Conservation (phyloP, 495 filamentous ascomycete genomes). For the Paragyromitra xinjiangensis region DNA sequence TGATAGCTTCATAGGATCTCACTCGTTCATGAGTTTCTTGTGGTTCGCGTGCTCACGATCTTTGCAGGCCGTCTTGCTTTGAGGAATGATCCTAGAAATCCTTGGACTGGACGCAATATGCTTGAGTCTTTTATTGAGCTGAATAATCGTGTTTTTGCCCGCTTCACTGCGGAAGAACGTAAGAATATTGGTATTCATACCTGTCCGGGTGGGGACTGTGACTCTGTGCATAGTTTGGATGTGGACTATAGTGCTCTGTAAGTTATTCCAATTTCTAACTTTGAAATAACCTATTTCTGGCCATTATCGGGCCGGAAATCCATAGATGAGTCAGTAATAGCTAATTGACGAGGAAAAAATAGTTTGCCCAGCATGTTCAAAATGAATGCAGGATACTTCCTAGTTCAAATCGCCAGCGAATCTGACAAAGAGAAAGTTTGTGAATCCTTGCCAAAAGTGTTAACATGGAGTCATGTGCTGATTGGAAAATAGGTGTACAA, state of each 20-base stretch:
- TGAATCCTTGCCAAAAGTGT: background rate
- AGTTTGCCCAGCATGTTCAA: constrained; percentile 60
- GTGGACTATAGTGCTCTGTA: constrained; percentile 60
- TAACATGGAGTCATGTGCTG: background rate
- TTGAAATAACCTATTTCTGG: background rate
- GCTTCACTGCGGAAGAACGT: constrained; percentile 59
- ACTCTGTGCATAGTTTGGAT: constrained; percentile 60
- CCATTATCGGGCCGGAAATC: background rate
- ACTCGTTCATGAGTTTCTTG: constrained; percentile 16
- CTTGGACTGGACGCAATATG: constrained; percentile 60
- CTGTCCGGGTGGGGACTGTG: constrained; percentile 63
- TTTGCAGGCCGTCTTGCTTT: constrained; percentile 57
- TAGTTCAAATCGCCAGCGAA: constrained; percentile 61
- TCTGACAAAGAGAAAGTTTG: constrained; percentile 58
- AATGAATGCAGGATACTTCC: constrained; percentile 63
- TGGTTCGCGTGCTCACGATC: constrained; percentile 12
- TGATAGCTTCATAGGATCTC: constrained; percentile 20
- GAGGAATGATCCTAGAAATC: constrained; percentile 61
- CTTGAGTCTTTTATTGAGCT: constrained; percentile 61
- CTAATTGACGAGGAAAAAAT: constrained; percentile 3
- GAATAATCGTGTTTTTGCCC: constrained; percentile 60
- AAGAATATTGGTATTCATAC: constrained; percentile 62
- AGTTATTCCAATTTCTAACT: background rate
- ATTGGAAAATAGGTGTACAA: constrained; percentile 54
- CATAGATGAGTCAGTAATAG: background rate